These are phyloP conservation scores for Leccinum subfulvum DNA, from an alignment of 1,284 basidiomycete genomes.

Conservation along the genomic window DNA sequence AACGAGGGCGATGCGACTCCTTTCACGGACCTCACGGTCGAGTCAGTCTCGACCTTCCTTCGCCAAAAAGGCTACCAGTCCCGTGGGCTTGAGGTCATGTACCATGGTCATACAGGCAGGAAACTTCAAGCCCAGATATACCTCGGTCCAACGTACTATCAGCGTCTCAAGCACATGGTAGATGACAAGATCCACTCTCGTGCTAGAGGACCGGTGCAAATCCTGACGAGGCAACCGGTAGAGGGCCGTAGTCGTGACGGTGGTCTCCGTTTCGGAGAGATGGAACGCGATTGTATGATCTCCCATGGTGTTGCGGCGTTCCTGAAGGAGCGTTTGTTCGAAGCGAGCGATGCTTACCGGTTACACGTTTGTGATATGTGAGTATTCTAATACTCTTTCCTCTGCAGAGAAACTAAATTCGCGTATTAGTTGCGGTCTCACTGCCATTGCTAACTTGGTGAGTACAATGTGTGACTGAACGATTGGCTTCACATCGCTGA, in stretches of 20 bases:
- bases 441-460: constrained; percentile 91
- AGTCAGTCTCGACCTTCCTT: constrained; percentile 86
- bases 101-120: constrained; percentile 95
- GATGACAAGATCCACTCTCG: constrained; percentile 99
- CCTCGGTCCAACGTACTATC: constrained; percentile 98
- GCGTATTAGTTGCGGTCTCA: constrained; percentile 77
- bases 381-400: constrained; percentile 34
- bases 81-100: constrained; percentile 97
- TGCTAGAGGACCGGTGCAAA: constrained; percentile 96
- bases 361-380: constrained; percentile 96
- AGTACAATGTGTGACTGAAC: constrained; percentile 28
- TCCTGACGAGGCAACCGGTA: constrained; percentile 97
- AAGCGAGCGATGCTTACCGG: constrained; percentile 93
- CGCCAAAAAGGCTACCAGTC: constrained; percentile 90
- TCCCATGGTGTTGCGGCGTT: constrained; percentile 98
- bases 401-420: constrained; percentile 10
- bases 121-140: constrained; percentile 98
- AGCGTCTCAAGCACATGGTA: constrained; percentile 99
- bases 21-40: constrained; percentile 97
- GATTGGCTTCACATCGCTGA: constrained; percentile 11
- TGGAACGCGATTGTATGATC: constrained; percentile 99
- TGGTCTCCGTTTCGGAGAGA: constrained; percentile 99
- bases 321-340: constrained; percentile 92
- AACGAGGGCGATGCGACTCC: constrained; percentile 98
- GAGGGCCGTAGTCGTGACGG: constrained; percentile 98